These are phyloP conservation scores for Pseudopithomyces maydicus DNA, from an alignment of 2,329 filamentous ascomycete species.

Conservation along the genomic window DNA sequence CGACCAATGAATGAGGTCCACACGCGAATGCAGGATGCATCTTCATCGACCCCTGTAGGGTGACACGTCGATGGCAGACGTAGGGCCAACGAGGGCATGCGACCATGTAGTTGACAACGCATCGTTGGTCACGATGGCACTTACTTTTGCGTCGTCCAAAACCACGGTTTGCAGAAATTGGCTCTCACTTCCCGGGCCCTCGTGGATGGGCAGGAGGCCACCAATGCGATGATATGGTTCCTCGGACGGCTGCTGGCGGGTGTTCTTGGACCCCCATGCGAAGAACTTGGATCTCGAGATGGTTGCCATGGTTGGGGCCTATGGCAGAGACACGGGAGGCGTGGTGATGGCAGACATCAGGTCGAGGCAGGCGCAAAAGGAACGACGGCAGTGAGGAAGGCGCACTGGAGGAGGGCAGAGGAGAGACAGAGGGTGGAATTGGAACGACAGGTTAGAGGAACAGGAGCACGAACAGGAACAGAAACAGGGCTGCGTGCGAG, in stretches of 20 bases:
- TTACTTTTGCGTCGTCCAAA: constrained; percentile 35
- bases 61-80: constrained; percentile 27
- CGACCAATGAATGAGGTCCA: constrained; percentile 40
- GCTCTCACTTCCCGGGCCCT: constrained; percentile 18
- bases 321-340: neutral
- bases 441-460: constrained; percentile 13
- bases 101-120: constrained; percentile 29
- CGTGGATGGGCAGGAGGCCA: constrained; percentile 46
- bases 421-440: neutral
- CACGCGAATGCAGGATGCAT: constrained; percentile 28
- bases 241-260: constrained; percentile 37
- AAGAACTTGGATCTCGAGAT: constrained; percentile 52
- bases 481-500: neutral
- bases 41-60: neutral
- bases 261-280: constrained; percentile 47
- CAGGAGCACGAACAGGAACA: no score
- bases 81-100: constrained; percentile 1
- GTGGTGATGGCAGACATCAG: neutral
- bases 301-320: constrained; percentile 12
- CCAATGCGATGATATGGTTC: constrained; percentile 44
- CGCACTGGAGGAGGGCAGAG: neutral
- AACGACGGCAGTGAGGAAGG: constrained; percentile 13
- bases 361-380: constrained; percentile 9
- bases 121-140: constrained; percentile 21
- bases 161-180: constrained; percentile 17